Conservation (phyloP, 441 rosid genomes). For the Cnidoscolus chayamansa region DNA sequence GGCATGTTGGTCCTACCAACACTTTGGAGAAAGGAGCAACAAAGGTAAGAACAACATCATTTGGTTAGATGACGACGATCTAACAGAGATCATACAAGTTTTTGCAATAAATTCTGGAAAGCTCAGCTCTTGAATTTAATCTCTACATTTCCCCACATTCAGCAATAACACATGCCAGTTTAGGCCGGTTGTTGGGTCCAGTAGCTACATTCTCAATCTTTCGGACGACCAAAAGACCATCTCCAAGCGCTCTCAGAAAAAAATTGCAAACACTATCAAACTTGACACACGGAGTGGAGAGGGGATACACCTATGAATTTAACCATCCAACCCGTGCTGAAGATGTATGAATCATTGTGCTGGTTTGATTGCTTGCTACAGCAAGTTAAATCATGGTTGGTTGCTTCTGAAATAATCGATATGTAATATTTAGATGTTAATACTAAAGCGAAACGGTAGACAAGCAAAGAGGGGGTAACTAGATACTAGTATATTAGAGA, state of each 20-base stretch:
- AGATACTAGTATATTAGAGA: neutral
- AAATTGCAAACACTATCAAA: too few species aligned
- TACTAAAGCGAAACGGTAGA: neutral
- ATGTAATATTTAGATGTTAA: neutral
- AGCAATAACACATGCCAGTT: conserved; percentile 66
- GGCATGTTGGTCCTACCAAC: neutral
- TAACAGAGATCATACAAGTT: neutral
- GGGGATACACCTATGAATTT: too few species aligned
- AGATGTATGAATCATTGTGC: neutral
- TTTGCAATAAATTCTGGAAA: neutral
- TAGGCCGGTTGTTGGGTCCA: conserved; percentile 87
- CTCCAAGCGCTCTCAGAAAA: conserved; percentile 63
- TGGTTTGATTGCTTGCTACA: too few species aligned
- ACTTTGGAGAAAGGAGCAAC: neutral
- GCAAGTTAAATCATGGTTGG: neutral
- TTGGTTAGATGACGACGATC: neutral
- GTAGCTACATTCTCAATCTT: conserved; percentile 35
- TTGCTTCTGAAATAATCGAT: neutral
- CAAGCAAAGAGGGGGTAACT: neutral
- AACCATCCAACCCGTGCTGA: neutral
- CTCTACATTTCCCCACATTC: conserved; percentile 95
- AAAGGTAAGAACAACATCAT: neutral
- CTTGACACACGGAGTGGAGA: too few species aligned
- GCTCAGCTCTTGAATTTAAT: conserved; percentile 2
- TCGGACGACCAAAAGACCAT: conserved; percentile 63